Evolutionary conservation across 345 rosid genomes (phyloP).

Genomic region (Camelina sativa): DNA sequence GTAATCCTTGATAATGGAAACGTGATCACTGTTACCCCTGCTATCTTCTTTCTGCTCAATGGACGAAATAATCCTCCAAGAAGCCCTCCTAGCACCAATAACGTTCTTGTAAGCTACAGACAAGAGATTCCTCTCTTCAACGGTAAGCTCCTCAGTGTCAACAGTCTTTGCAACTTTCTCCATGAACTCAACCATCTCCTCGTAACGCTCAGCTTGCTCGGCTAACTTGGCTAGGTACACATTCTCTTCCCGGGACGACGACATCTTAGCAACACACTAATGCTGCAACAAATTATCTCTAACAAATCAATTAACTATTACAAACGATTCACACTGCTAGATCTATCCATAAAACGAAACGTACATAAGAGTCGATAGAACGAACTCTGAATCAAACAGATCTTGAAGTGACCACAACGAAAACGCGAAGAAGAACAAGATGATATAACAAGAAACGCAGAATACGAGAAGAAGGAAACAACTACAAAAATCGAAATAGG

Average conservation of each 20-base stretch:
- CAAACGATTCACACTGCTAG: slow-evolving; percentile 9
- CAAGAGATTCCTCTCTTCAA: slow-evolving; percentile 94
- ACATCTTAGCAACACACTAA: slow-evolving; percentile 55
- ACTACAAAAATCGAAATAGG: neutral
- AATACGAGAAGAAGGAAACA: neutral
- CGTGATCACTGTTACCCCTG: slow-evolving; percentile 89
- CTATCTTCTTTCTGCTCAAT: slow-evolving; percentile 99
- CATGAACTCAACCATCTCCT: slow-evolving; percentile 98
- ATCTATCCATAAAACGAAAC: slow-evolving; percentile 33
- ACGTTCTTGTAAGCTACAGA: slow-evolving; percentile 98
- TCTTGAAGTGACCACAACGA: slow-evolving; percentile 27
- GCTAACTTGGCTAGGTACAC: slow-evolving; percentile 97
- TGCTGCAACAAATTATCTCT: slow-evolving; percentile 8
- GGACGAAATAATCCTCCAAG: slow-evolving; percentile 98
- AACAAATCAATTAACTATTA: slow-evolving; percentile 6
- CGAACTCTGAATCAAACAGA: slow-evolving; percentile 29
- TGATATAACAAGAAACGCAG: neutral
- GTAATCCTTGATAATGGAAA: slow-evolving; percentile 75
- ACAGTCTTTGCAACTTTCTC: slow-evolving; percentile 91
- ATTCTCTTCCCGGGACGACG: slow-evolving; percentile 80
- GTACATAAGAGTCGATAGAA: neutral
- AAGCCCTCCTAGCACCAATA: slow-evolving; percentile 97
- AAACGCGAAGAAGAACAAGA: neutral
- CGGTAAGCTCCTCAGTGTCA: slow-evolving; percentile 83
- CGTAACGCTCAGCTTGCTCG: slow-evolving; percentile 97